Percentiles rank a stretch among this genome's conserved stretches.
phyloP scores from a whole-genome alignment of 2,329 filamentous ascomycete genomes.

The Pseudogymnoascus sp. region DNA sequence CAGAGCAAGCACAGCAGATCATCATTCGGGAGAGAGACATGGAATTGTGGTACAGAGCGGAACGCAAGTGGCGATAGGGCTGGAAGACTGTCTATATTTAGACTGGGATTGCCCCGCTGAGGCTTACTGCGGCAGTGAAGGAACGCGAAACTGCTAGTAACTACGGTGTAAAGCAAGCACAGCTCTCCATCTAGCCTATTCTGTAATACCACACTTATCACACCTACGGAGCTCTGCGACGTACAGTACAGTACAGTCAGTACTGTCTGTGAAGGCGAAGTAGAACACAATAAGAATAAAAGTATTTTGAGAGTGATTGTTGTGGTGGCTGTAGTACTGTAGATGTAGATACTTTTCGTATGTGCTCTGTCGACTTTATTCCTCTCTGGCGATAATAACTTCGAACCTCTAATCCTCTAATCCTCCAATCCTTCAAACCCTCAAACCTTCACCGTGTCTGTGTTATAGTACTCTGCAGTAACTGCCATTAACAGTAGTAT shows the following conservation, averaged over 20 bases:
- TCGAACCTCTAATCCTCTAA: neutral
- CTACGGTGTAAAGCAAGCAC: neutral
- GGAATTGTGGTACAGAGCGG: neutral
- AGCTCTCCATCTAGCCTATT: neutral
- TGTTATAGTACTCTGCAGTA: neutral
- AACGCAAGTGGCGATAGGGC: constrained; percentile 1
- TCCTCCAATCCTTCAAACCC: neutral
- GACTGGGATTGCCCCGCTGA: neutral
- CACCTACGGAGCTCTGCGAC: too few relatives aligned
- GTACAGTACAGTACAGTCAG: neutral
- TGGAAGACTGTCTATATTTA: neutral
- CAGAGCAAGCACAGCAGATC: neutral
- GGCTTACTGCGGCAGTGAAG: constrained; percentile 1
- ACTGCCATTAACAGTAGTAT: neutral
- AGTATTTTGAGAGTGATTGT: neutral
- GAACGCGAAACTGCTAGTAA: neutral
- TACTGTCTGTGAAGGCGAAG: neutral
- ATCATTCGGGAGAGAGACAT: neutral
- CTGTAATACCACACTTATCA: neutral
- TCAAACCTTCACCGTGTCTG: neutral
- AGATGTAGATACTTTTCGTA: neutral
- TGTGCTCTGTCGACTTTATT: neutral
- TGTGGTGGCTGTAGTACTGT: neutral
- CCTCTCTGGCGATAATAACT: neutral
- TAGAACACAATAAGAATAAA: neutral